Evolutionary conservation across 441 rosid genomes (phyloP), one percentile per base, ranked within the genome.

Genomic region (Erodium moschatum): DNA sequence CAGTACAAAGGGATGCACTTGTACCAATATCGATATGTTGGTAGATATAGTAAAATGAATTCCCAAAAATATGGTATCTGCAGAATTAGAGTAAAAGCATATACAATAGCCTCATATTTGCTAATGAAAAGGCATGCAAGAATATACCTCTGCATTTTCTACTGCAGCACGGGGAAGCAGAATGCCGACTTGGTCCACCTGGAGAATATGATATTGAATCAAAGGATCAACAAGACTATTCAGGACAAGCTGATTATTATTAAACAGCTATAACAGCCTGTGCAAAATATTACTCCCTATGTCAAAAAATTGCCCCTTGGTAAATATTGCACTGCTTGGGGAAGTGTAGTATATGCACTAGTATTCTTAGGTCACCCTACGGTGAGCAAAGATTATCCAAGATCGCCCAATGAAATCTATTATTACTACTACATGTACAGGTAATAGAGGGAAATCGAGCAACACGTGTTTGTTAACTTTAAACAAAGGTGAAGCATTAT

Each of bases 161-260:
- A 80, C 71, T 38, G 75, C 81, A 70, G 72, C 70, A 62, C 74
- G 84, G 40, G 86, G 84, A 73, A 83, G 79, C 8, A 89, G 84
- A 74, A 83, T 69, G 71, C 74, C 79, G 42, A 16, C 75, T 68
- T 89, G 90, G 65, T 91, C 94, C 68, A 81, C 87, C 99, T 94
- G 81, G 44, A 77, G 7, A 24, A 66, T 48, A 76, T 65, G 18
- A 21, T 42, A 60, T 19, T 40, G 52, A 4, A 10, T 50, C 29
- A 16, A 52, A 3, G 15, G 52, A 46, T 12, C 52, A 11, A 46
- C 52, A 46, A 4, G 52, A 46, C 15, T 46, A 46, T 46, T 46
- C 6, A 67, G 52, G 16, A 42, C 15, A 48, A 10, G 33, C 48
- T 24, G 29, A 70, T 44, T 58, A n/a, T 31, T 64, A 29, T 31